phyloP scores from a whole-genome alignment of 179 eudicot genomes.

The Amaranthus tricolor region DNA sequence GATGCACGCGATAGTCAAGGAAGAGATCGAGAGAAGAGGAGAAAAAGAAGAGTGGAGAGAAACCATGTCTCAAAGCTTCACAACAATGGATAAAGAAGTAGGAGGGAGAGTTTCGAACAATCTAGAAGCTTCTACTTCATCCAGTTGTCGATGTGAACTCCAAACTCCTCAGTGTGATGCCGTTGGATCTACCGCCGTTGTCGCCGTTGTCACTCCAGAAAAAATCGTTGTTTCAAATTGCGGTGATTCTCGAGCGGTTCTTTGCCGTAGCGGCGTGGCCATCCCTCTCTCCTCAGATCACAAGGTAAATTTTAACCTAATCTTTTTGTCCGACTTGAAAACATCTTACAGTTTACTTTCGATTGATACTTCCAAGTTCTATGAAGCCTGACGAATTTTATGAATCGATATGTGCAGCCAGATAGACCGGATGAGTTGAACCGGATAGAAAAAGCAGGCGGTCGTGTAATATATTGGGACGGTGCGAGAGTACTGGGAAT shows the following conservation, averaged over 20 bases:
- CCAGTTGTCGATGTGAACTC: constrained; percentile 59
- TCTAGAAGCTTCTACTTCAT: neutral
- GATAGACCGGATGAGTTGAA: constrained; percentile 83
- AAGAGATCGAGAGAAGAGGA: constrained; percentile 39
- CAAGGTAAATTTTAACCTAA: constrained; percentile 39
- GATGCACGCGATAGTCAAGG: constrained; percentile 59
- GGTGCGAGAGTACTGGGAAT: constrained; percentile 78
- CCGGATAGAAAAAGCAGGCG: constrained; percentile 77
- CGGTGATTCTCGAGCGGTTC: constrained; percentile 84
- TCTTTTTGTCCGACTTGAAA: too few relatives aligned
- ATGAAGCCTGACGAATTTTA: neutral
- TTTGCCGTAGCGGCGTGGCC: constrained; percentile 62
- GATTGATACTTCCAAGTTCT: neutral
- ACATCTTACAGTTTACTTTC: neutral
- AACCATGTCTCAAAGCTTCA: constrained; percentile 54
- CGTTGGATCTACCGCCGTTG: constrained; percentile 90
- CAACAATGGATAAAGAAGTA: constrained; percentile 62
- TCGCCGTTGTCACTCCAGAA: constrained; percentile 54
- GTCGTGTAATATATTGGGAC: constrained; percentile 91
- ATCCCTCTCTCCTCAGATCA: constrained; percentile 68
- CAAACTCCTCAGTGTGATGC: constrained; percentile 67
- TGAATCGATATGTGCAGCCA: constrained; percentile 49
- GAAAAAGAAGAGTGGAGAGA: constrained; percentile 39
- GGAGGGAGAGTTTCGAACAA: constrained; percentile 11
- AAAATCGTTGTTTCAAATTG: constrained; percentile 69